These are phyloP conservation scores for Vigna trinervia DNA, from an alignment of 306 rosid genomes.

Conservation along the genomic window DNA sequence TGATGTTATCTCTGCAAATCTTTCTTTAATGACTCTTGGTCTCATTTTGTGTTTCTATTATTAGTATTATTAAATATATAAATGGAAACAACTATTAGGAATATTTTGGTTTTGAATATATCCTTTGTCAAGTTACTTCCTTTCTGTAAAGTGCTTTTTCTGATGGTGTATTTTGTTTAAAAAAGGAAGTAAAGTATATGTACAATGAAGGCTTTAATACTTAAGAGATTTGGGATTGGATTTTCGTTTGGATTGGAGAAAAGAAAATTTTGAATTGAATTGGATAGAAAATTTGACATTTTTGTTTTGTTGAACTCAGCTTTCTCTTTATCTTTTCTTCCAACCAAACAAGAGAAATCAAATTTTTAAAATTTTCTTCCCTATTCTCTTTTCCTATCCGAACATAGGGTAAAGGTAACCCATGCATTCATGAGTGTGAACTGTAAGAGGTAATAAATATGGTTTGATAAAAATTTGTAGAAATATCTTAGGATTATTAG, in stretches of 20 bases:
- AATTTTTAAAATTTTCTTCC: neutral
- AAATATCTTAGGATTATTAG: neutral
- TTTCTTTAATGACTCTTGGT: neutral
- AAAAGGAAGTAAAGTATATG: neutral
- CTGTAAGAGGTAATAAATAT: neutral
- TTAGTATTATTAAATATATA: conserved; percentile 4
- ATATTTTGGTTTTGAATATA: neutral
- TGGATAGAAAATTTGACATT: neutral
- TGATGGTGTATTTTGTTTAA: neutral
- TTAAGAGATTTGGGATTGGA: conserved; percentile 16
- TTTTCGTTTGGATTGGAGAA: neutral
- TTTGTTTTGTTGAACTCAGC: neutral
- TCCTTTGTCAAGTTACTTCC: conserved; percentile 1
- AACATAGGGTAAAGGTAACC: neutral
- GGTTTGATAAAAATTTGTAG: conserved; percentile 1
- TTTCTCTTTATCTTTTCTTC: neutral
- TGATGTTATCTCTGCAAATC: conserved; percentile 12
- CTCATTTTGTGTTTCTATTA: neutral
- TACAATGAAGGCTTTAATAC: neutral
- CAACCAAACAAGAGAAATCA: neutral
- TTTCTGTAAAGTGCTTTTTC: neutral
- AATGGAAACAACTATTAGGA: neutral
- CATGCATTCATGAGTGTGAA: neutral
- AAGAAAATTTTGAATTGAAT: neutral
- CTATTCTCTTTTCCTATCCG: neutral